Conservation (phyloP, 768 basidiomycete genomes). For the Phlebiopsis flavidoalba region DNA sequence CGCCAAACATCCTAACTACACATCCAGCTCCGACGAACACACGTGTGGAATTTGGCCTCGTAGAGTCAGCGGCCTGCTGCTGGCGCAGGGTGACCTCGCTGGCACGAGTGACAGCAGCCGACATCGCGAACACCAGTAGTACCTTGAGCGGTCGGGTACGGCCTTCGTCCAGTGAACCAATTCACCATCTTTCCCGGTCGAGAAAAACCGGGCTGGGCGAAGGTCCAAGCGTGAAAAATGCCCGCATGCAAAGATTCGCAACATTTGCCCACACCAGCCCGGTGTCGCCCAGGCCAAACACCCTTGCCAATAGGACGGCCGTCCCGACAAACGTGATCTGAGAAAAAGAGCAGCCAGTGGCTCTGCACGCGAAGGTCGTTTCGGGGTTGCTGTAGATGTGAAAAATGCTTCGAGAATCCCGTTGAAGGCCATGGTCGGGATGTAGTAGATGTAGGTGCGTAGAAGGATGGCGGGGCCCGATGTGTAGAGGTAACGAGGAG, state of each 20-base stretch:
- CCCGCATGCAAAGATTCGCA: constrained; percentile 56
- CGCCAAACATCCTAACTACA: constrained; percentile 17
- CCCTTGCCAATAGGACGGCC: constrained; percentile 40
- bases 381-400: constrained; percentile 64
- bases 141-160: constrained; percentile 23
- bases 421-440: constrained; percentile 87
- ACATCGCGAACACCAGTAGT: constrained; percentile 18
- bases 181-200: constrained; percentile 8
- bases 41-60: constrained; percentile 23
- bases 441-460: constrained; percentile 80
- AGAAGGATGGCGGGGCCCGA: constrained; percentile 76
- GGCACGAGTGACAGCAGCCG: constrained; percentile 20
- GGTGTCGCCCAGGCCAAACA: constrained; percentile 50
- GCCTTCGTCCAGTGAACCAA: constrained; percentile 17
- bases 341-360: constrained; percentile 80
- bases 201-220: constrained; percentile 46
- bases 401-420: constrained; percentile 91
- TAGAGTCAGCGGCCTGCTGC: constrained; percentile 15
- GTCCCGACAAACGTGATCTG: constrained; percentile 58
- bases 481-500: constrained; percentile 61
- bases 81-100: constrained; percentile 18
- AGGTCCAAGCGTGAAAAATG: constrained; percentile 54
- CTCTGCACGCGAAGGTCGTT: constrained; percentile 69
- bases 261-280: constrained; percentile 78
- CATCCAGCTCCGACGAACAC: constrained; percentile 18